Evolutionary conservation across 495 filamentous ascomycete species (phyloP).

Genomic region (Aspergillus diversus): DNA sequence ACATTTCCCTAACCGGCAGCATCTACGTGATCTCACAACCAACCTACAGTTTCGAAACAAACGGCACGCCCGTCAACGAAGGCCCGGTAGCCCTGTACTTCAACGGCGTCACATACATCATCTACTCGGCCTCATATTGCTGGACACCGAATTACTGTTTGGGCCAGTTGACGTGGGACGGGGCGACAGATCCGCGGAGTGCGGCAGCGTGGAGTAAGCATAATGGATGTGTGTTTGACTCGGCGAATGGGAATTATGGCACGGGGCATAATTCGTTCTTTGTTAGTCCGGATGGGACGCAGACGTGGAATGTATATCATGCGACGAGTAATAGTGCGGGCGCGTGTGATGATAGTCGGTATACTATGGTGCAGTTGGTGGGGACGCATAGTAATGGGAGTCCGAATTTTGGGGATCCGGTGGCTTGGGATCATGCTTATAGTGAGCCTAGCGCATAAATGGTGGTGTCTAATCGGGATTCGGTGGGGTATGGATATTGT

Average conservation of each 20-base stretch:
- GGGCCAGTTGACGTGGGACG: conserved; percentile 51
- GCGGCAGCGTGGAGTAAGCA: conserved; percentile 49
- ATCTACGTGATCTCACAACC: conserved; percentile 46
- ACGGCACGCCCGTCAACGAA: conserved; percentile 56
- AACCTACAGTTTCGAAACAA: conserved; percentile 46
- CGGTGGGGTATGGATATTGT: too few relatives aligned
- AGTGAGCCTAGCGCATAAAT: conserved; percentile 11
- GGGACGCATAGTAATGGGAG: conserved; percentile 47
- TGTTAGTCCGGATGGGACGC: conserved; percentile 49
- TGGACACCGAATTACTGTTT: conserved; percentile 56
- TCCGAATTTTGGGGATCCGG: conserved; percentile 48
- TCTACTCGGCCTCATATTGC: conserved; percentile 56
- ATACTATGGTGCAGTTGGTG: conserved; percentile 48
- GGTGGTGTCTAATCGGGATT: too few relatives aligned
- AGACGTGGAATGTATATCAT: conserved; percentile 56
- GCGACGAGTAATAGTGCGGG: conserved; percentile 45
- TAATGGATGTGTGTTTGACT: conserved; percentile 32
- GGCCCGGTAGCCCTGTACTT: conserved; percentile 50
- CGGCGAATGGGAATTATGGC: conserved; percentile 55
- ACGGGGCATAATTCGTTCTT: conserved; percentile 55
- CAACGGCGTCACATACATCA: conserved; percentile 50
- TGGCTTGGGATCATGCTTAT: conserved; percentile 20
- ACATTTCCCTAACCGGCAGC: conserved; percentile 31
- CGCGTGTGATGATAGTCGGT: conserved; percentile 50
- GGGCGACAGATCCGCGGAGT: conserved; percentile 38